A percentile compares a stretch with the other conserved stretches of the same genome.
Evolutionary conservation across 2,329 filamentous ascomycete genomes (phyloP).

Genomic region (Eutypella sp.): DNA sequence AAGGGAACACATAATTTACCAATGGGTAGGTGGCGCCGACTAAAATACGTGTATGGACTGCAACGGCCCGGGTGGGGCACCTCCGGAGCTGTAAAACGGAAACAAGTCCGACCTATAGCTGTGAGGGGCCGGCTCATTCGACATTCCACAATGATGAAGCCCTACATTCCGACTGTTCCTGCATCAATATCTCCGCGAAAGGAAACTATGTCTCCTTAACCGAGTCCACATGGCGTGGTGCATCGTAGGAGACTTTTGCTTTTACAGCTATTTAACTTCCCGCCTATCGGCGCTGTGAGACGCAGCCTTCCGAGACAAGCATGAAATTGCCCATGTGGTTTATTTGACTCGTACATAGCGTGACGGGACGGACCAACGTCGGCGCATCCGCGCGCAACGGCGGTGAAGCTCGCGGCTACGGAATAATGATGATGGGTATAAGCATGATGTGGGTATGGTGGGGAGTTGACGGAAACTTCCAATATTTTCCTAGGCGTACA

Average conservation of each 20-base stretch:
- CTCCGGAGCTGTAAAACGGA: not conserved
- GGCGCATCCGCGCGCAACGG: not conserved
- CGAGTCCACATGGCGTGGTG: not conserved
- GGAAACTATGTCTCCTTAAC: not conserved
- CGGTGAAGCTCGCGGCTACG: not conserved
- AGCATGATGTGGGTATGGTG: not conserved
- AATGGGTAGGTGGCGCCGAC: too few species aligned
- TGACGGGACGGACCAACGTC: not conserved
- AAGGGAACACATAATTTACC: too few species aligned
- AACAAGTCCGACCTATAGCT: not conserved
- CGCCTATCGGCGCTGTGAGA: not conserved
- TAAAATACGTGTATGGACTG: too few species aligned
- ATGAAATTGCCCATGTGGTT: not conserved
- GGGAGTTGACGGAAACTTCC: not conserved
- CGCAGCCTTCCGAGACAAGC: not conserved
- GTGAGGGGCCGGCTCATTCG: not conserved
- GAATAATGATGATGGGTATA: not conserved
- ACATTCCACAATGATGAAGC: not conserved
- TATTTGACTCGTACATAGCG: not conserved
- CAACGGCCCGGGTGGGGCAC: not conserved
- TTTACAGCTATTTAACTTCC: not conserved
- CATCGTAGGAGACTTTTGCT: not conserved
- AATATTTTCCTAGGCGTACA: not conserved
- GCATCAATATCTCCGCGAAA: not conserved
- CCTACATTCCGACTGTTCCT: not conserved